A percentile compares a stretch with the other conserved stretches of the same genome.
Evolutionary conservation across 2,329 filamentous ascomycete species (phyloP).

Genomic region (Botryosphaeria agaves): DNA sequence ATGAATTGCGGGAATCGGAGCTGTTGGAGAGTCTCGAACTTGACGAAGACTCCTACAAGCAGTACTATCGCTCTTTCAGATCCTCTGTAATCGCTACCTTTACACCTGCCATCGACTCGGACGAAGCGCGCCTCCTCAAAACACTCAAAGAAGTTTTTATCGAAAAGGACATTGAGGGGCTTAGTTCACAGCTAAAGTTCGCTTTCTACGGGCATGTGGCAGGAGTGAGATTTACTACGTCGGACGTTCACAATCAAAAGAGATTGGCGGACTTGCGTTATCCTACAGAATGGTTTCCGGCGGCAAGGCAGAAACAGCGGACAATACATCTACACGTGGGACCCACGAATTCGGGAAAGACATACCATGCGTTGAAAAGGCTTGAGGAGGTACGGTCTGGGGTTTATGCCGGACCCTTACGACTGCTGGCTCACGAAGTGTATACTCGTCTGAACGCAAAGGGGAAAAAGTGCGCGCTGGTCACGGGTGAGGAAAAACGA

Average conservation of each 20-base stretch:
- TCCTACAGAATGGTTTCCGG: slow-evolving; percentile 84
- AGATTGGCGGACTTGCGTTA: slow-evolving; percentile 68
- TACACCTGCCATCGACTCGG: too few species aligned
- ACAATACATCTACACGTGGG: slow-evolving; percentile 87
- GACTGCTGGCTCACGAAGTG: slow-evolving; percentile 86
- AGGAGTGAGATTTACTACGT: slow-evolving; percentile 37
- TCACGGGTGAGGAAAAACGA: slow-evolving; percentile 84
- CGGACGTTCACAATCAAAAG: slow-evolving; percentile 40
- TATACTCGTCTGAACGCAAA: slow-evolving; percentile 71
- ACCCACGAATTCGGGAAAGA: slow-evolving; percentile 96
- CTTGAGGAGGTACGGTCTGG: slow-evolving; percentile 61
- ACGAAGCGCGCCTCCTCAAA: background rate
- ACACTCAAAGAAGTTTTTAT: slow-evolving; percentile 26
- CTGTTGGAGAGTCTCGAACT: slow-evolving; percentile 13
- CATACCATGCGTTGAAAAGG: slow-evolving; percentile 77
- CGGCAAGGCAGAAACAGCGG: slow-evolving; percentile 61
- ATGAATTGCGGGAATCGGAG: slow-evolving; percentile 7
- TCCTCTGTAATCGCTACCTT: too few species aligned
- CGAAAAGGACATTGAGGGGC: slow-evolving; percentile 28
- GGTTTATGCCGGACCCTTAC: slow-evolving; percentile 78
- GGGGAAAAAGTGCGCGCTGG: slow-evolving; percentile 56
- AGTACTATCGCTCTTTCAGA: background rate
- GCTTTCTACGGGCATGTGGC: slow-evolving; percentile 50
- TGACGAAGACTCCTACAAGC: slow-evolving; percentile 9
- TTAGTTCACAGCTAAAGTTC: slow-evolving; percentile 44